These are phyloP conservation scores for Triticum dicoccoides DNA, from an alignment of 176 grass and related monocot species.

Conservation along the genomic window DNA sequence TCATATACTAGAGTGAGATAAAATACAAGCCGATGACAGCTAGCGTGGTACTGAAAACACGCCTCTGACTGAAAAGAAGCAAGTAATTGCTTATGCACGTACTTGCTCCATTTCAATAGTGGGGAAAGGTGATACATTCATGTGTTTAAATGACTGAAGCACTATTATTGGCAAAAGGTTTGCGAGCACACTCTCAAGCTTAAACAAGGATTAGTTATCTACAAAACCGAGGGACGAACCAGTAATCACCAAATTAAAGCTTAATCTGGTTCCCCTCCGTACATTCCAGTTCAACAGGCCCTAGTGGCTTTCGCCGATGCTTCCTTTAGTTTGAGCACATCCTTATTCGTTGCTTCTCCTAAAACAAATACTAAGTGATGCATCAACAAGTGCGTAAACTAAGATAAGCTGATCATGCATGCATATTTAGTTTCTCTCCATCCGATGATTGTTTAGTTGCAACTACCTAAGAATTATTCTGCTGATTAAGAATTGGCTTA, in stretches of 20 bases:
- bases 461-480: not conserved
- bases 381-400: no score
- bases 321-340: not conserved
- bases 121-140: not conserved
- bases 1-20: not conserved
- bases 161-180: not conserved
- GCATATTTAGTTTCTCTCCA: not conserved
- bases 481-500: not conserved
- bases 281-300: constrained; percentile 29
- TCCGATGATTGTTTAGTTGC: not conserved
- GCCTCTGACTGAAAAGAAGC: no score
- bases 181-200: no score
- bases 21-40: no score
- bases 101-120: not conserved
- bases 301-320: constrained; percentile 8
- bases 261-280: constrained; percentile 16
- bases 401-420: not conserved
- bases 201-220: not conserved
- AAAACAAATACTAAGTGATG: not conserved
- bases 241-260: constrained; percentile 12
- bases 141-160: constrained; percentile 7
- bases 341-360: constrained; percentile 54
- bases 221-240: constrained; percentile 3
- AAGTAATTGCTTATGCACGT: not conserved
- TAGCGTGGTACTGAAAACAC: no score